A percentile compares a stretch with the other conserved stretches of the same genome.
These are phyloP conservation scores for Cytospora schulzeri DNA, from an alignment of 2,329 filamentous ascomycete genomes.

Conservation along the genomic window DNA sequence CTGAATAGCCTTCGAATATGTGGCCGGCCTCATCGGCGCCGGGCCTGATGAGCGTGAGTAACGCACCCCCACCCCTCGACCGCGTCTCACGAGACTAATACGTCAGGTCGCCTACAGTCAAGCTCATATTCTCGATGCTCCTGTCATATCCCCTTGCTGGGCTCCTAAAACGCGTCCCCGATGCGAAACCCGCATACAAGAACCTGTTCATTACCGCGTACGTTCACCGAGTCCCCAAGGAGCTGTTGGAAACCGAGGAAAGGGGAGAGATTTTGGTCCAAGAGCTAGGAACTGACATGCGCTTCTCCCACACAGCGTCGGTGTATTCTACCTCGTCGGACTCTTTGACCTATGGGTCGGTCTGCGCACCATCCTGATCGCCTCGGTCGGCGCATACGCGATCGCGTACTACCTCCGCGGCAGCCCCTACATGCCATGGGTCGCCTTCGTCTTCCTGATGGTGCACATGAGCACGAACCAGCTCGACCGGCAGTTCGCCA, in stretches of 20 bases:
- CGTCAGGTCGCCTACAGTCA: slow-evolving; percentile 63
- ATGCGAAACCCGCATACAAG: slow-evolving; percentile 79
- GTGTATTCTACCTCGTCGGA: slow-evolving; percentile 88
- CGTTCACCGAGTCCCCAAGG: slow-evolving; percentile 25
- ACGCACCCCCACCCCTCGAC: neutral
- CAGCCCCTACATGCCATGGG: slow-evolving; percentile 96
- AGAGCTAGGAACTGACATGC: neutral
- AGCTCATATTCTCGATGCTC: slow-evolving; percentile 87
- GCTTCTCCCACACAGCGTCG: slow-evolving; percentile 55
- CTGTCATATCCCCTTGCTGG: slow-evolving; percentile 90
- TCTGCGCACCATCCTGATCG: slow-evolving; percentile 75
- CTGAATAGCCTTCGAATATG: slow-evolving; percentile 46
- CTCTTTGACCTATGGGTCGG: slow-evolving; percentile 92
- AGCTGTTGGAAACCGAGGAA: neutral
- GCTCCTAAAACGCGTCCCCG: slow-evolving; percentile 85
- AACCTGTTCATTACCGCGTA: slow-evolving; percentile 85
- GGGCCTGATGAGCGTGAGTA: slow-evolving; percentile 50
- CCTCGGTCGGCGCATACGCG: slow-evolving; percentile 75
- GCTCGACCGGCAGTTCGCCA: slow-evolving; percentile 73
- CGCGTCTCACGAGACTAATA: slow-evolving; percentile 3
- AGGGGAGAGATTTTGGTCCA: neutral
- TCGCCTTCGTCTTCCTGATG: slow-evolving; percentile 93
- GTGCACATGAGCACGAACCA: slow-evolving; percentile 92
- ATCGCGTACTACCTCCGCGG: slow-evolving; percentile 78
- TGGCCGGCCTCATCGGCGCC: slow-evolving; percentile 45